Evolutionary conservation across 805 yeast genomes (phyloP).

Genomic region (Pichia heedii): DNA sequence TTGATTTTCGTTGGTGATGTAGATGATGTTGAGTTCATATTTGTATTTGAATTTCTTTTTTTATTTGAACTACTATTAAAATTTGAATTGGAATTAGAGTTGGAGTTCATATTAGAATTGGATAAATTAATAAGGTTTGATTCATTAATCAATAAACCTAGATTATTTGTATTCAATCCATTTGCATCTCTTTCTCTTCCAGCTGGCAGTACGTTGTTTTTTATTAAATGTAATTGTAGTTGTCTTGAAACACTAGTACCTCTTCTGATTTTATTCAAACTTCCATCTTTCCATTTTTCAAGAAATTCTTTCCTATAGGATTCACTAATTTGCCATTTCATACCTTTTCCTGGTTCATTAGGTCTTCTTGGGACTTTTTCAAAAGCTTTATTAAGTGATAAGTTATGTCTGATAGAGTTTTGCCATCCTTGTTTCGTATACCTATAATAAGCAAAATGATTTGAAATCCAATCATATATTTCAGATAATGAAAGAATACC

Average conservation of each 20-base stretch:
- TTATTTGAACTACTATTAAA: neutral
- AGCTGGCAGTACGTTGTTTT: conserved; percentile 45
- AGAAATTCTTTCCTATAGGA: conserved; percentile 77
- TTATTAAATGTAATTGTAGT: conserved; percentile 62
- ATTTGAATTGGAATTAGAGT: too few relatives aligned
- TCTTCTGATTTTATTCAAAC: conserved; percentile 62
- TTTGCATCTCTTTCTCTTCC: conserved; percentile 15
- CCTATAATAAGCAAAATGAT: conserved; percentile 85
- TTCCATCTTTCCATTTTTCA: conserved; percentile 69
- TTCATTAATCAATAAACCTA: neutral
- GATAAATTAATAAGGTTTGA: neutral
- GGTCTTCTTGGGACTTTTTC: conserved; percentile 95
- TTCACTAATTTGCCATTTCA: conserved; percentile 97
- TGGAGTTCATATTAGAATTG: neutral
- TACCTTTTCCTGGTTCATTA: conserved; percentile 97
- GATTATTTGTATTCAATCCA: neutral
- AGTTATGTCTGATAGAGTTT: conserved; percentile 90
- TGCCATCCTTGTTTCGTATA: conserved; percentile 97
- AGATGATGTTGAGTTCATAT: neutral
- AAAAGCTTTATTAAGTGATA: conserved; percentile 92
- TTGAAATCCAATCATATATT: conserved; percentile 83
- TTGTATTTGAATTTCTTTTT: too few relatives aligned
- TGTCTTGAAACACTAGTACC: conserved; percentile 79
- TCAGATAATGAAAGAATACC: conserved; percentile 86
- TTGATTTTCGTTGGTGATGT: neutral